These are phyloP conservation scores for Marasmius fiardii DNA, from an alignment of 1,284 basidiomycete species.

Conservation along the genomic window DNA sequence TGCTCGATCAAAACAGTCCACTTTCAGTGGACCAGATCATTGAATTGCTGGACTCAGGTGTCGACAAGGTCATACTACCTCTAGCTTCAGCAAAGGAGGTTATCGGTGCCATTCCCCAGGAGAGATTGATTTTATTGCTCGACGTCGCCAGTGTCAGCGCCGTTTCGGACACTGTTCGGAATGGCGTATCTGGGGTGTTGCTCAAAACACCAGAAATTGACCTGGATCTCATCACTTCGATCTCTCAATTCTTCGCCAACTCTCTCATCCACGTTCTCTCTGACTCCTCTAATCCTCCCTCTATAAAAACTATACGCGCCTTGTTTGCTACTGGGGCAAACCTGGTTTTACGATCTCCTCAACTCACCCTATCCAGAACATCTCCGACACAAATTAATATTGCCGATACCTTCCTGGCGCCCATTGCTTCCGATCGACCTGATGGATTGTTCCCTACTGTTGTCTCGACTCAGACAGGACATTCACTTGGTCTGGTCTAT, in stretches of 20 bases:
- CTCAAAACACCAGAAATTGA: constrained; percentile 69
- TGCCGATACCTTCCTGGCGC: constrained; percentile 83
- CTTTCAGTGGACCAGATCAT: constrained; percentile 56
- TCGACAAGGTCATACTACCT: constrained; percentile 74
- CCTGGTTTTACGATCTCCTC: constrained; percentile 71
- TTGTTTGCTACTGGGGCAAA: constrained; percentile 59
- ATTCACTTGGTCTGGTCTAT: constrained; percentile 92
- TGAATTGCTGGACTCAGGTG: constrained; percentile 71
- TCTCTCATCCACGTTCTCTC: constrained; percentile 64
- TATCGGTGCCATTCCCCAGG: constrained; percentile 64
- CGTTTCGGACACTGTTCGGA: constrained; percentile 69
- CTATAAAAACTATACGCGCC: constrained; percentile 52
- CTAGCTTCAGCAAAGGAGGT: constrained; percentile 63
- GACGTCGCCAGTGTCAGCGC: constrained; percentile 71
- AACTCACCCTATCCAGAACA: constrained; percentile 60
- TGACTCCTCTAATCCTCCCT: constrained; percentile 40
- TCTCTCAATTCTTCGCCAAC: constrained; percentile 70
- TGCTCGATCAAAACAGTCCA: constrained; percentile 52
- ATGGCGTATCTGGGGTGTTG: constrained; percentile 72
- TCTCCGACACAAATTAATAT: constrained; percentile 65
- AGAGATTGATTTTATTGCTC: constrained; percentile 72
- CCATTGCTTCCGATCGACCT: constrained; percentile 81
- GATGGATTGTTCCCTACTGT: constrained; percentile 95
- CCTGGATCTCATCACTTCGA: constrained; percentile 66
- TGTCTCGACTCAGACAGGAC: constrained; percentile 73